Evolutionary conservation across 345 rosid species (phyloP).

Genomic region (Erucastrum elatum): DNA sequence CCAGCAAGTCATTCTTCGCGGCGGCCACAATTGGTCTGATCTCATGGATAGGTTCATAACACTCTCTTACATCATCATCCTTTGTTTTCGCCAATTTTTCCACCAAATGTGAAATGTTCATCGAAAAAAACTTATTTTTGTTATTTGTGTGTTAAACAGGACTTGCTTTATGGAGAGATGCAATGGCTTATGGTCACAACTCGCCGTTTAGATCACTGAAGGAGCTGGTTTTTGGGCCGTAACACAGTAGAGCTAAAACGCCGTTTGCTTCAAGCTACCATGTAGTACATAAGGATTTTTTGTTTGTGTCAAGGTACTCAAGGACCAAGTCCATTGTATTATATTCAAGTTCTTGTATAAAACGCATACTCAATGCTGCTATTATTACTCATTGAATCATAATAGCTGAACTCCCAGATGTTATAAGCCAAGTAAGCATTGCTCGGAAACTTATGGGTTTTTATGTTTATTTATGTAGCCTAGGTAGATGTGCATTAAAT

Average conservation of each 20-base stretch:
- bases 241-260: conserved; percentile 14
- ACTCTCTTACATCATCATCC: background rate
- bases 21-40: conserved; percentile 72
- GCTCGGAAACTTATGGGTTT: background rate
- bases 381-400: background rate
- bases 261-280: conserved; percentile 1
- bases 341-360: conserved; percentile 6
- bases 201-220: conserved; percentile 67
- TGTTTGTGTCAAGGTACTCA: conserved; percentile 12
- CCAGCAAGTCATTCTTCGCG: conserved; percentile 63
- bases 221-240: conserved; percentile 60
- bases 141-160: conserved; percentile 43
- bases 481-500: conserved; percentile 4
- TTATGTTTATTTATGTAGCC: background rate
- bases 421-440: conserved; percentile 4
- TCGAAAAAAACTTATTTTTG: background rate
- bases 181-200: conserved; percentile 57
- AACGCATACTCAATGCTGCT: background rate
- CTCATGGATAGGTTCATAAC: conserved; percentile 70
- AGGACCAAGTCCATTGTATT: background rate
- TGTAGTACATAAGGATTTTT: background rate
- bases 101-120: background rate
- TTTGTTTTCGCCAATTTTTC: background rate
- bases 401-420: conserved; percentile 8
- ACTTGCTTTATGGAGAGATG: conserved; percentile 74